Percentiles rank a stretch among this genome's conserved stretches.
phyloP scores from a whole-genome alignment of 2,329 filamentous ascomycete species.

The Fusarium sublunatum region DNA sequence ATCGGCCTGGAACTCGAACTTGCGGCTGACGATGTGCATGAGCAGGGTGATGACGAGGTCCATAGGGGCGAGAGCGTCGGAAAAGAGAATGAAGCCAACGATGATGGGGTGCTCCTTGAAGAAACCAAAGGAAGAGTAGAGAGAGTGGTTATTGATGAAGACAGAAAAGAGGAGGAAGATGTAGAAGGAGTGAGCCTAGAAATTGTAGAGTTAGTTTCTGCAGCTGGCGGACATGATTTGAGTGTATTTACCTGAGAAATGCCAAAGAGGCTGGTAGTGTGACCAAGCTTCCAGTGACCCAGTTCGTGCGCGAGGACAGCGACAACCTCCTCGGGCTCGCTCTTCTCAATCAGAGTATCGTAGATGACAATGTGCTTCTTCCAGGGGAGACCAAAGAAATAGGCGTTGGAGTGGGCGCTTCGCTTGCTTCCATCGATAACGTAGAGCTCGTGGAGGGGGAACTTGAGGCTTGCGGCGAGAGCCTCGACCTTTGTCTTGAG shows the following conservation, averaged over 20 bases:
- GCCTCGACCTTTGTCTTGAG: conserved; percentile 90
- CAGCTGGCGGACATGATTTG: background rate
- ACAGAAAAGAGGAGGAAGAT: conserved; percentile 96
- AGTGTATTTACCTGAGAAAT: conserved; percentile 76
- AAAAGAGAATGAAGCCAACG: conserved; percentile 97
- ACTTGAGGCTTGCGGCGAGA: conserved; percentile 84
- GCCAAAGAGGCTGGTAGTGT: conserved; percentile 90
- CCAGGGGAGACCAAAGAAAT: conserved; percentile 98
- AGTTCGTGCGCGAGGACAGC: conserved; percentile 96
- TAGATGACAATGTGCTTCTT: conserved; percentile 99
- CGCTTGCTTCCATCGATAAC: conserved; percentile 94
- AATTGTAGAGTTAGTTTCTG: conserved; percentile 46
- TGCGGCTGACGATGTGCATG: conserved; percentile 95
- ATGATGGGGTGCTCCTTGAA: conserved; percentile 85
- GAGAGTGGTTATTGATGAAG: conserved; percentile 93
- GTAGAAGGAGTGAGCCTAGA: conserved; percentile 91
- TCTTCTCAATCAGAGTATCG: conserved; percentile 97
- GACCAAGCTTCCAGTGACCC: conserved; percentile 95
- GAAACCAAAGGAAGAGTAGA: conserved; percentile 95
- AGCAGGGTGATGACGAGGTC: conserved; percentile 94
- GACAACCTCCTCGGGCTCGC: conserved; percentile 89
- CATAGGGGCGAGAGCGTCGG: conserved; percentile 92
- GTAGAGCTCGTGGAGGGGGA: conserved; percentile 91
- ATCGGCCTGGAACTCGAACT: conserved; percentile 97
- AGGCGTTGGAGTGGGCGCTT: conserved; percentile 88